A percentile compares a stretch with the other conserved stretches of the same genome.
These are phyloP conservation scores for Petasospora fabianii DNA, from an alignment of 1,139 yeast genomes.

Conservation along the genomic window DNA sequence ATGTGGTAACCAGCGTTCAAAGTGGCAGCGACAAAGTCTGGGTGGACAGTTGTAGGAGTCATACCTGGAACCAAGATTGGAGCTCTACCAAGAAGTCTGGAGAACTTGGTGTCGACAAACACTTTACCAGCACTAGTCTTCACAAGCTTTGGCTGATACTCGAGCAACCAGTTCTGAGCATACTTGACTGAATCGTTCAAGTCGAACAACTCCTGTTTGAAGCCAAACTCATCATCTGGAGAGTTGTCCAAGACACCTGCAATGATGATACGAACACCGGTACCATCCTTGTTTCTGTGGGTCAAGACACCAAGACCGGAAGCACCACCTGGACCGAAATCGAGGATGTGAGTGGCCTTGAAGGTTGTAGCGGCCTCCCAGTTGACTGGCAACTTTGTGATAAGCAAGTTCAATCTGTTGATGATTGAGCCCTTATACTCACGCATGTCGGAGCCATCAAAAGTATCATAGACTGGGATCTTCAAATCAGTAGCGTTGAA, in stretches of 20 bases:
- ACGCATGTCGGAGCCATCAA: slow-evolving; percentile 77
- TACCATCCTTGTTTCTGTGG: slow-evolving; percentile 97
- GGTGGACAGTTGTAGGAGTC: slow-evolving; percentile 97
- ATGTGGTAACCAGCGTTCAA: slow-evolving; percentile 95
- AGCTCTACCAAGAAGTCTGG: slow-evolving; percentile 88
- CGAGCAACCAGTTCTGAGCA: slow-evolving; percentile 89
- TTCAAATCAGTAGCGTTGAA: slow-evolving; percentile 54
- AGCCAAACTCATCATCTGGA: slow-evolving; percentile 72
- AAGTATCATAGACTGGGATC: slow-evolving; percentile 92
- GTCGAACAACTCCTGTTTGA: slow-evolving; percentile 91
- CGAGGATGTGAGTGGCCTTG: slow-evolving; percentile 81
- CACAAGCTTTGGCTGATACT: slow-evolving; percentile 80
- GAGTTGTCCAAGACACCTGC: slow-evolving; percentile 86
- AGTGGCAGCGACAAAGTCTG: slow-evolving; percentile 90
- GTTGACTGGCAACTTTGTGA: slow-evolving; percentile 84
- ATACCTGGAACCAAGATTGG: slow-evolving; percentile 98
- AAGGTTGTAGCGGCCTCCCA: slow-evolving; percentile 92
- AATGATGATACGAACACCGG: slow-evolving; percentile 90
- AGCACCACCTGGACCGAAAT: slow-evolving; percentile 98
- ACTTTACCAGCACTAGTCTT: slow-evolving; percentile 69
- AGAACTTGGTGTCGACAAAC: slow-evolving; percentile 90
- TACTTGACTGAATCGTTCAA: slow-evolving; percentile 61
- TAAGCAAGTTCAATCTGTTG: slow-evolving; percentile 70
- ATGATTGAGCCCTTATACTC: slow-evolving; percentile 47
- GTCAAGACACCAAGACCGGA: slow-evolving; percentile 96